phyloP scores from a whole-genome alignment of 805 yeast species.

The Zygoascus flipseniorum region DNA sequence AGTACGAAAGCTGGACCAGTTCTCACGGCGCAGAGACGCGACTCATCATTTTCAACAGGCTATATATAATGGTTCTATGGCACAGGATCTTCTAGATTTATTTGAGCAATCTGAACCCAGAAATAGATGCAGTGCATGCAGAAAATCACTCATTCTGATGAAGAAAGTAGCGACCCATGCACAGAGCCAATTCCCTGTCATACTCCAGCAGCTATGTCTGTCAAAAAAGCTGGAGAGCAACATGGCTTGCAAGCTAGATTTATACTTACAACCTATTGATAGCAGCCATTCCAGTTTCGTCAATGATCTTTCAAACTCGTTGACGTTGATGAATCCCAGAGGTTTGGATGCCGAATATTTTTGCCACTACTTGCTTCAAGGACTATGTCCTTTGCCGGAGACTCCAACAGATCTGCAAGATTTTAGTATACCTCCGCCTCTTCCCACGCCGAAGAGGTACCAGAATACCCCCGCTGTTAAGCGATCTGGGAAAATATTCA shows the following conservation, averaged over 20 bases:
- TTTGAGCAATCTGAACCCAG: constrained; percentile 1
- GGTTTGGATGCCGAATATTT: constrained; percentile 52
- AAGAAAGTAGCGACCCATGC: constrained; percentile 9
- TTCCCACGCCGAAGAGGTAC: neutral
- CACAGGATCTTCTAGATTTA: neutral
- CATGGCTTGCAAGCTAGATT: constrained; percentile 1
- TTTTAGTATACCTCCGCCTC: neutral
- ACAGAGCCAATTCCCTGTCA: constrained; percentile 3
- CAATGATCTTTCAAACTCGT: constrained; percentile 41
- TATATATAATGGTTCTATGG: neutral
- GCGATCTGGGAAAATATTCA: constrained; percentile 34
- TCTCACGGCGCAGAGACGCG: neutral
- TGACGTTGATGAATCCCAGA: constrained; percentile 43
- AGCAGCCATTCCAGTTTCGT: constrained; percentile 14
- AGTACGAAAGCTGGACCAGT: neutral
- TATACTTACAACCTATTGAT: constrained; percentile 1
- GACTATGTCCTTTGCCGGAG: constrained; percentile 45
- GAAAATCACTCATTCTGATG: constrained; percentile 7
- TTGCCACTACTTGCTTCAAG: constrained; percentile 44
- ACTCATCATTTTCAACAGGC: neutral
- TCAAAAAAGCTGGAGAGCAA: neutral
- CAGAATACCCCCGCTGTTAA: constrained; percentile 6
- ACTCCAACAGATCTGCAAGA: constrained; percentile 30
- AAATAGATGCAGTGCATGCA: constrained; percentile 12
- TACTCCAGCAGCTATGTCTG: constrained; percentile 3